These are phyloP conservation scores for Cordyceps javanica DNA, from an alignment of 2,329 filamentous ascomycete genomes.

Conservation along the genomic window DNA sequence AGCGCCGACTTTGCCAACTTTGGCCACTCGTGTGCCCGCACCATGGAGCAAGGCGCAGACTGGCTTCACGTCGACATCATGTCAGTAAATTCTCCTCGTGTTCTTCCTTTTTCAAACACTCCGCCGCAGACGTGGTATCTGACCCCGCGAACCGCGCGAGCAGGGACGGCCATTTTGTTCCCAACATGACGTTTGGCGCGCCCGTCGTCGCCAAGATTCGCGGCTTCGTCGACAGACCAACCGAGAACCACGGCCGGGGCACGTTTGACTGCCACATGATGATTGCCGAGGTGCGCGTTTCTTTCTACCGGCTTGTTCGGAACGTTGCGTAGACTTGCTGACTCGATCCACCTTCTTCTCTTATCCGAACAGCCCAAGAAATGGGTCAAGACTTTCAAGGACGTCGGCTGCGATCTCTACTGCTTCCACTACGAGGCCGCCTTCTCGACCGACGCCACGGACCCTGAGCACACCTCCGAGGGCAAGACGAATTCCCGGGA, in stretches of 20 bases:
- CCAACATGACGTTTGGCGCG: conserved; percentile 94
- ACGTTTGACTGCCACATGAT: conserved; percentile 99
- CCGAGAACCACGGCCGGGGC: conserved; percentile 64
- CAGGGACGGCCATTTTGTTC: conserved; percentile 98
- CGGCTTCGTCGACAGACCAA: conserved; percentile 71
- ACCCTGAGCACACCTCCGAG: conserved; percentile 62
- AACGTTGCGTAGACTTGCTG: background rate
- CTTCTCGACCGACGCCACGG: conserved; percentile 77
- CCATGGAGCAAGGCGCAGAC: conserved; percentile 81
- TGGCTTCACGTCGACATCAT: conserved; percentile 95
- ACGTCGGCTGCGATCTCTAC: conserved; percentile 95
- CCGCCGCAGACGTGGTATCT: background rate
- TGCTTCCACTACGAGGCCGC: conserved; percentile 99
- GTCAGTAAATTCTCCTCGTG: too few species aligned
- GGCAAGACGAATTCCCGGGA: conserved; percentile 74
- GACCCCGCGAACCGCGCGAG: background rate
- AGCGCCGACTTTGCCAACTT: conserved; percentile 92
- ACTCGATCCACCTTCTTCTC: background rate
- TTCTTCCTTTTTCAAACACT: too few species aligned
- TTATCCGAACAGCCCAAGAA: conserved; percentile 72
- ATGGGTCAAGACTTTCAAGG: conserved; percentile 94
- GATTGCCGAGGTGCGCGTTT: conserved; percentile 75
- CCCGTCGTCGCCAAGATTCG: conserved; percentile 94
- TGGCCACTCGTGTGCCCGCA: conserved; percentile 77
- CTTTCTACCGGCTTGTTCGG: background rate